phyloP scores from a whole-genome alignment of 441 rosid species.

The Hura crepitans region DNA sequence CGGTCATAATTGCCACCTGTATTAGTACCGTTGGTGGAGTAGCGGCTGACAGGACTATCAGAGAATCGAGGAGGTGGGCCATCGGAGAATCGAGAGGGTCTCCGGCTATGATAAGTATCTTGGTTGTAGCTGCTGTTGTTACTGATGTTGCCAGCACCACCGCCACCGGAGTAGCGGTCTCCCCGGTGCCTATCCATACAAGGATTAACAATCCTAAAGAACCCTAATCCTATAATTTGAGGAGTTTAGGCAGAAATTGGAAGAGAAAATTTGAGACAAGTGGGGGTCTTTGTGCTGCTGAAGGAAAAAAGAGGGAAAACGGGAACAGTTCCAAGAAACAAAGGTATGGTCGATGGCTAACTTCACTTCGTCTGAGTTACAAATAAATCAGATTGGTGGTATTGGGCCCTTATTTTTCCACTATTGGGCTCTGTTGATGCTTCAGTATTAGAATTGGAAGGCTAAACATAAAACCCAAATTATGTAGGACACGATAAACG shows the following conservation, averaged over 20 bases:
- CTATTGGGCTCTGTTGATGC: too few relatives aligned
- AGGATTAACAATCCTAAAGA: background rate
- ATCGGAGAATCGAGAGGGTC: conserved; percentile 38
- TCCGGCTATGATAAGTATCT: conserved; percentile 42
- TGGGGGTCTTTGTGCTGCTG: background rate
- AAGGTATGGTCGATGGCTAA: background rate
- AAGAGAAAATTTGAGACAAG: background rate
- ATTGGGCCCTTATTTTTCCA: background rate
- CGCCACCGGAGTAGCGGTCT: conserved; percentile 51
- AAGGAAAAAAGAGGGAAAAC: background rate
- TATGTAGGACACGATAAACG: too few relatives aligned
- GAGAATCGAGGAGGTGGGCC: conserved; percentile 38
- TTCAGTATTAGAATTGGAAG: too few relatives aligned
- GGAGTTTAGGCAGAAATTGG: background rate
- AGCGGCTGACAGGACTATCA: conserved; percentile 41
- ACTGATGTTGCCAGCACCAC: conserved; percentile 18
- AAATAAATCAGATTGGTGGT: background rate
- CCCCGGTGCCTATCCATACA: conserved; percentile 67
- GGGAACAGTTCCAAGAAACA: background rate
- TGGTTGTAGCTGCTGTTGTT: conserved; percentile 26
- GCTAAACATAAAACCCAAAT: too few relatives aligned
- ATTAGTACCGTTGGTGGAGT: conserved; percentile 32
- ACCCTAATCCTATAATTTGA: background rate
- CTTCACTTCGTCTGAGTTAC: background rate
- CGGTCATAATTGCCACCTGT: conserved; percentile 38